These are phyloP conservation scores for Diaporthe batatas DNA, from an alignment of 2,329 filamentous ascomycete species.

Conservation along the genomic window DNA sequence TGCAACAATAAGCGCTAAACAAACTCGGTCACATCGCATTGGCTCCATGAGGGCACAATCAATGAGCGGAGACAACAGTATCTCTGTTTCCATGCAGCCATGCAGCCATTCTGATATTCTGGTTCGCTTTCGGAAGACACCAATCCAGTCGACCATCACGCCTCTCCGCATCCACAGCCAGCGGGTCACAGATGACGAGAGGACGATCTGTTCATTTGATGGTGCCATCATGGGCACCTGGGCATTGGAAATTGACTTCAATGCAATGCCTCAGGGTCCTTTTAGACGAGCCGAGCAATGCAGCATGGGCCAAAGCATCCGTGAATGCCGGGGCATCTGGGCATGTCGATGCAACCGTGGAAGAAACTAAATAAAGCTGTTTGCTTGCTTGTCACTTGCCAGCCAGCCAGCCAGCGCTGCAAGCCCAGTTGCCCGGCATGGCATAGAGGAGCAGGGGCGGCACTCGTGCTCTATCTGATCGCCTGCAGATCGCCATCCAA, in stretches of 20 bases:
- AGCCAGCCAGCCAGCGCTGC: too few species aligned
- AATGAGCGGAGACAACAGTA: neutral
- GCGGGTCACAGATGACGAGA: too few species aligned
- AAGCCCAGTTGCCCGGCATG: too few species aligned
- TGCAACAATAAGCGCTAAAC: conserved; percentile 18
- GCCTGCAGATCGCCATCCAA: conserved; percentile 37
- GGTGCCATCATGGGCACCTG: neutral
- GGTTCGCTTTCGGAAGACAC: conserved; percentile 25
- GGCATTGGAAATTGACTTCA: conserved; percentile 2
- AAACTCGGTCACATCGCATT: conserved; percentile 25
- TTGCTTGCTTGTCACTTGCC: neutral
- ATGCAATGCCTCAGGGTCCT: neutral
- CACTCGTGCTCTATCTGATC: conserved; percentile 16
- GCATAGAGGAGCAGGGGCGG: conserved; percentile 7
- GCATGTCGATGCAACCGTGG: neutral
- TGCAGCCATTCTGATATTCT: conserved; percentile 19
- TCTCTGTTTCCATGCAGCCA: neutral
- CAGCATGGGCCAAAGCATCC: conserved; percentile 11
- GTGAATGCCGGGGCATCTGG: neutral
- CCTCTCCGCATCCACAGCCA: conserved; percentile 3
- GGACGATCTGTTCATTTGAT: neutral
- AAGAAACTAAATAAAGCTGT: neutral
- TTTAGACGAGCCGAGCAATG: conserved; percentile 6
- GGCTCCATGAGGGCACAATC: neutral
- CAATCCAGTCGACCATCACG: conserved; percentile 35